A percentile compares a stretch with the other conserved stretches of the same genome.
phyloP scores from a whole-genome alignment of 129 eudicot genomes.

The Flaveria brownii region DNA sequence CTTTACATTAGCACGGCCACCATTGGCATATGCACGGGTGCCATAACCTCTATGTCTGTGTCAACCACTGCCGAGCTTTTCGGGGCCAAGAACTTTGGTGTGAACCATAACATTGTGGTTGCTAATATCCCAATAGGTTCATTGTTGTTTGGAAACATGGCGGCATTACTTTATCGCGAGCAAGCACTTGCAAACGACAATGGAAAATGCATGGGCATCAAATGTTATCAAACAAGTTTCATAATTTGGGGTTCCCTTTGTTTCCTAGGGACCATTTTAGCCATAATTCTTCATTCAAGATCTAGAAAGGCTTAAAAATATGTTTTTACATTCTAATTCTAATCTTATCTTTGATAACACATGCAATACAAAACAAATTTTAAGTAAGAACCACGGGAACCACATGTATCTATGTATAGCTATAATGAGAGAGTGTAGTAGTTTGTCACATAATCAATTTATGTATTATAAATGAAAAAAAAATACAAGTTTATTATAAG shows the following conservation, averaged over 20 bases:
- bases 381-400: neutral
- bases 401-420: neutral
- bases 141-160: conserved; percentile 70
- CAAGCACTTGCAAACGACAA: conserved; percentile 28
- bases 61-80: conserved; percentile 77
- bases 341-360: neutral
- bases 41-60: conserved; percentile 70
- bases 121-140: conserved; percentile 87
- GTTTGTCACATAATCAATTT: neutral
- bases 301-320: conserved; percentile 37
- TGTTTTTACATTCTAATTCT: neutral
- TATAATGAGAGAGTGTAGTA: neutral
- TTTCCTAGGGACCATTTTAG: conserved; percentile 59
- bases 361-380: neutral
- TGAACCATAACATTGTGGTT: conserved; percentile 79
- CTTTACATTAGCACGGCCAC: conserved; percentile 66
- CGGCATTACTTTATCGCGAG: conserved; percentile 62
- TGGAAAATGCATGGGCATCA: conserved; percentile 67
- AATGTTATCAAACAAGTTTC: conserved; percentile 70
- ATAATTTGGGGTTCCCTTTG: conserved; percentile 79
- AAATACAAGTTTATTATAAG: too few species aligned
- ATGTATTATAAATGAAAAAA: neutral
- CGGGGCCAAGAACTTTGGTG: conserved; percentile 68
- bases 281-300: conserved; percentile 58
- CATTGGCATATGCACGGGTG: conserved; percentile 75